Percentiles rank a stretch among this genome's conserved stretches.
phyloP scores from a whole-genome alignment of 345 rosid species.

The Lepidium sativum region DNA sequence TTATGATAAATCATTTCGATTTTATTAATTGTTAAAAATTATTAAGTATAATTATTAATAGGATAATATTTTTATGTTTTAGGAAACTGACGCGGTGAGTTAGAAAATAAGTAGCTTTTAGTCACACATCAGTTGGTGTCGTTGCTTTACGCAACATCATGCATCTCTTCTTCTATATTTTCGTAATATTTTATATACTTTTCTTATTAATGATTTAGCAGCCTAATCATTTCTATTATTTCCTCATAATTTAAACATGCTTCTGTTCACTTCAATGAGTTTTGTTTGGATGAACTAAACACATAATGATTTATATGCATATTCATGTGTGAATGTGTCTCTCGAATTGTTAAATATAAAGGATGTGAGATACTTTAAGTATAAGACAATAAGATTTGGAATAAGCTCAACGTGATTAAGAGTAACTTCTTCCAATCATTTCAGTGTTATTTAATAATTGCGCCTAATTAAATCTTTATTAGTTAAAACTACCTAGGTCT shows the following conservation, averaged over 20 bases:
- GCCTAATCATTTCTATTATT: slow-evolving; percentile 23
- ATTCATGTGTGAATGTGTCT: slow-evolving; percentile 22
- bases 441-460: slow-evolving; percentile 25
- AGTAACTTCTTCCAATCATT: slow-evolving; percentile 30
- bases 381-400: slow-evolving; percentile 24
- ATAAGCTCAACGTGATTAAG: slow-evolving; percentile 30
- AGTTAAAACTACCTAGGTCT: neutral
- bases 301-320: neutral
- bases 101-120: slow-evolving; percentile 17
- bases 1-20: no score
- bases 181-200: neutral
- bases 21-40: neutral
- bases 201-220: slow-evolving; percentile 18
- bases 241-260: neutral
- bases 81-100: slow-evolving; percentile 12
- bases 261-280: neutral
- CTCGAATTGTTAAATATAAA: slow-evolving; percentile 6
- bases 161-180: slow-evolving; percentile 17
- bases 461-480: slow-evolving; percentile 11
- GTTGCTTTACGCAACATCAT: slow-evolving; percentile 35
- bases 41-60: neutral
- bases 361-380: slow-evolving; percentile 33
- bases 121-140: slow-evolving; percentile 26
- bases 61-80: neutral
- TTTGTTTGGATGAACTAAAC: slow-evolving; percentile 20